Percentiles rank a stretch among this genome's conserved stretches.
phyloP scores from a whole-genome alignment of 2,329 filamentous ascomycete species.

The Pezicula rhizophila region DNA sequence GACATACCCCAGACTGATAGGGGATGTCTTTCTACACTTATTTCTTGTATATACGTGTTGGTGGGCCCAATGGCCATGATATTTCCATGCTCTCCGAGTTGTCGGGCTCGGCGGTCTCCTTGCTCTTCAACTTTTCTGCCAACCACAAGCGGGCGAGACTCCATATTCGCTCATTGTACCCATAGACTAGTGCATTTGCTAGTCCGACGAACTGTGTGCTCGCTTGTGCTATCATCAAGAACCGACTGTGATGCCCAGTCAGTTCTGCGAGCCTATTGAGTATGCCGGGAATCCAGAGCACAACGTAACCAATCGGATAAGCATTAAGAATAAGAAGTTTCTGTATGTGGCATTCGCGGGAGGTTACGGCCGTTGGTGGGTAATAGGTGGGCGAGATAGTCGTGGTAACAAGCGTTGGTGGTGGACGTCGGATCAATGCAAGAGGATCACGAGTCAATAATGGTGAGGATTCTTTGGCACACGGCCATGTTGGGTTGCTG shows the following conservation, averaged over 20 bases:
- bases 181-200: constrained; percentile 33
- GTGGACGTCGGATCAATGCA: constrained; percentile 4
- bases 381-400: background rate
- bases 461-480: background rate
- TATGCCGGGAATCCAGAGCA: constrained; percentile 34
- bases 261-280: constrained; percentile 22
- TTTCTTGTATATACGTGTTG: too few species aligned
- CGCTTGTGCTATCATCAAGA: constrained; percentile 25
- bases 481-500: background rate
- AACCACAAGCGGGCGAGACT: constrained; percentile 5
- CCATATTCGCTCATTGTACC: constrained; percentile 27
- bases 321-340: constrained; percentile 32
- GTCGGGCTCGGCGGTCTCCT: too few species aligned
- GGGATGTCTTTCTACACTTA: too few species aligned
- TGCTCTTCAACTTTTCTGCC: too few species aligned
- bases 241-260: constrained; percentile 25
- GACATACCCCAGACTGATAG: too few species aligned
- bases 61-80: too few species aligned
- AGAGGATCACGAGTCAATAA: constrained; percentile 9
- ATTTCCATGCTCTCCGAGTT: too few species aligned
- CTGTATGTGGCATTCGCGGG: constrained; percentile 6
- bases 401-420: background rate
- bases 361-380: background rate
- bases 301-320: constrained; percentile 32
- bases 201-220: constrained; percentile 32